A percentile compares a stretch with the other conserved stretches of the same genome.
These are phyloP conservation scores for Populus hybrid DNA, from an alignment of 441 rosid genomes.

Conservation along the genomic window DNA sequence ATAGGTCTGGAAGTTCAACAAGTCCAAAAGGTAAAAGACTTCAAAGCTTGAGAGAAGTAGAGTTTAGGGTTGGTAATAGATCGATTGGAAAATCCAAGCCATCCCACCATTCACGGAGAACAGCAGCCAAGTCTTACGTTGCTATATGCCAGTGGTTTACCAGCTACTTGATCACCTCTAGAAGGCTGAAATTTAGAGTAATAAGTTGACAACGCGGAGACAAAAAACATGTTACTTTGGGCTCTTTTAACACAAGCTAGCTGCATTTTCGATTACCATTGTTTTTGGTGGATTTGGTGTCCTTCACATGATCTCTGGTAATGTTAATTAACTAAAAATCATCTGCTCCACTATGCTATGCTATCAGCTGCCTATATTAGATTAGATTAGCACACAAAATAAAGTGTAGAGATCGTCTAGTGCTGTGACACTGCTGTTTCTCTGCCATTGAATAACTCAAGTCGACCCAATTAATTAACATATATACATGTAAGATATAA, in stretches of 20 bases:
- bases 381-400: not conserved
- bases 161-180: not conserved
- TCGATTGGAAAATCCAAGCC: not conserved
- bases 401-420: not conserved
- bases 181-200: not conserved
- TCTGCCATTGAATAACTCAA: not conserved
- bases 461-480: not conserved
- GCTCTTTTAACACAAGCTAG: not conserved
- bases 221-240: not conserved
- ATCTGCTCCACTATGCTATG: not conserved
- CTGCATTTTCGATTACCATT: not conserved
- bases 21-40: not conserved
- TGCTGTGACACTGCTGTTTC: not conserved
- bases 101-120: slow-evolving; percentile 28
- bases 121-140: not conserved
- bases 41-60: not conserved
- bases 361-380: not conserved
- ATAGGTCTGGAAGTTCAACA: not conserved
- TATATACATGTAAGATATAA: not conserved
- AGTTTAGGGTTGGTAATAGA: not conserved
- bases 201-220: not conserved
- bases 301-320: no score
- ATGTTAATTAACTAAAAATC: not conserved
- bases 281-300: no score
- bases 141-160: not conserved